A percentile compares a stretch with the other conserved stretches of the same genome.
These are phyloP conservation scores for Monilinia laxa DNA, from an alignment of 2,329 filamentous ascomycete genomes.

Conservation along the genomic window DNA sequence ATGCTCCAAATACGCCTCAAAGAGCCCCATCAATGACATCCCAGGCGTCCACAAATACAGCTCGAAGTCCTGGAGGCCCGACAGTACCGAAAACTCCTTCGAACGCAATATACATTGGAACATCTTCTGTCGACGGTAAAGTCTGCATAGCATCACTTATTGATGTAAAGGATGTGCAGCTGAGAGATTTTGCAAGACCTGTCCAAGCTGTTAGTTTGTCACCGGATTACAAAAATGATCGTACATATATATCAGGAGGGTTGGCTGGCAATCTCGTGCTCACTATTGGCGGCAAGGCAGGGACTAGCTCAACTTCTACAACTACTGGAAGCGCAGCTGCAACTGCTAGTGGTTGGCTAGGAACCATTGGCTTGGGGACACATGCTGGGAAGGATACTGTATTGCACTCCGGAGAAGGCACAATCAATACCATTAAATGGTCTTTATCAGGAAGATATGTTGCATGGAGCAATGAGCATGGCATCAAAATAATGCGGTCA, in stretches of 20 bases:
- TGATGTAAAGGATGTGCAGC: constrained; percentile 83
- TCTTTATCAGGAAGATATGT: constrained; percentile 90
- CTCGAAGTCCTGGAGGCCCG: constrained; percentile 53
- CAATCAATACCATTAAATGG: constrained; percentile 91
- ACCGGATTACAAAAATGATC: constrained; percentile 87
- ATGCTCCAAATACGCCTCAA: constrained; percentile 26
- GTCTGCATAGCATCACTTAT: constrained; percentile 87
- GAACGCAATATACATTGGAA: constrained; percentile 90
- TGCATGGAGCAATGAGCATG: constrained; percentile 93
- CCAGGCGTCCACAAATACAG: constrained; percentile 51
- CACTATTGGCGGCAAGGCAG: constrained; percentile 76
- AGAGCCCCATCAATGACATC: constrained; percentile 46
- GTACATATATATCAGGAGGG: constrained; percentile 87
- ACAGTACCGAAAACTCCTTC: constrained; percentile 70
- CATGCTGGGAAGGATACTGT: constrained; percentile 82
- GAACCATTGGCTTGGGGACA: constrained; percentile 76
- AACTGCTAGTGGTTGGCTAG: constrained; percentile 85
- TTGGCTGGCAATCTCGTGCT: constrained; percentile 83
- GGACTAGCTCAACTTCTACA: constrained; percentile 79
- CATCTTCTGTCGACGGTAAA: constrained; percentile 92
- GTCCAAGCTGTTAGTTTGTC: constrained; percentile 92
- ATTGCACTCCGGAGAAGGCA: constrained; percentile 87
- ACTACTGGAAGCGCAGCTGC: constrained; percentile 81
- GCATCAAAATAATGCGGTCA: constrained; percentile 96
- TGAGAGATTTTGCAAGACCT: constrained; percentile 91